Percentiles rank a stretch among this genome's conserved stretches.
Conservation (phyloP, 179 eudicot genomes). For the Camellia oleifera region DNA sequence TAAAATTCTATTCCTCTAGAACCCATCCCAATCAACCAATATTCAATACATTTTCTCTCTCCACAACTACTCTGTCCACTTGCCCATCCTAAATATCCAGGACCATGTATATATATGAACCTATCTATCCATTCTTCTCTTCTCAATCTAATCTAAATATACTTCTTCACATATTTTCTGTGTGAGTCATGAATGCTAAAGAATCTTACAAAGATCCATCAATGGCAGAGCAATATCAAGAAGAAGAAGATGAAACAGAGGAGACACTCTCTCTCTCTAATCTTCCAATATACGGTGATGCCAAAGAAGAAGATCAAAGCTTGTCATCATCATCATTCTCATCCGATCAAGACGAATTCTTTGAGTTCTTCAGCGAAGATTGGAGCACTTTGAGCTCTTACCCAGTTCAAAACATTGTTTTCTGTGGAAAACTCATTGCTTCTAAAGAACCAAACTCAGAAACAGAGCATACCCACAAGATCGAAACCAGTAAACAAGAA, state of each 20-base stretch:
- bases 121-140: too few species aligned
- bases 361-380: constrained; percentile 36
- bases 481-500: background rate
- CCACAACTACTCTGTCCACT: too few species aligned
- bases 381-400: background rate
- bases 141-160: too few species aligned
- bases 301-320: constrained; percentile 8
- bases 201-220: too few species aligned
- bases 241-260: constrained; percentile 18
- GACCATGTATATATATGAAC: too few species aligned
- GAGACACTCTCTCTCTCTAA: constrained; percentile 35
- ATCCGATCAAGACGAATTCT: constrained; percentile 13
- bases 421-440: constrained; percentile 34
- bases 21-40: background rate
- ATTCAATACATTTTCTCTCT: too few species aligned
- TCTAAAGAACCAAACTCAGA: constrained; percentile 1
- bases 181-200: too few species aligned
- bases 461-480: too few species aligned
- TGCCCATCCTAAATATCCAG: too few species aligned
- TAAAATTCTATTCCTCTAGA: background rate
- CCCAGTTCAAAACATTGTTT: constrained; percentile 23
- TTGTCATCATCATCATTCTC: background rate
- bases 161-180: too few species aligned
- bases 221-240: background rate
- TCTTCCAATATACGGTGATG: constrained; percentile 22